Evolutionary conservation across 2,329 filamentous ascomycete species (phyloP).

Genomic region (Epicoccum nigrum): DNA sequence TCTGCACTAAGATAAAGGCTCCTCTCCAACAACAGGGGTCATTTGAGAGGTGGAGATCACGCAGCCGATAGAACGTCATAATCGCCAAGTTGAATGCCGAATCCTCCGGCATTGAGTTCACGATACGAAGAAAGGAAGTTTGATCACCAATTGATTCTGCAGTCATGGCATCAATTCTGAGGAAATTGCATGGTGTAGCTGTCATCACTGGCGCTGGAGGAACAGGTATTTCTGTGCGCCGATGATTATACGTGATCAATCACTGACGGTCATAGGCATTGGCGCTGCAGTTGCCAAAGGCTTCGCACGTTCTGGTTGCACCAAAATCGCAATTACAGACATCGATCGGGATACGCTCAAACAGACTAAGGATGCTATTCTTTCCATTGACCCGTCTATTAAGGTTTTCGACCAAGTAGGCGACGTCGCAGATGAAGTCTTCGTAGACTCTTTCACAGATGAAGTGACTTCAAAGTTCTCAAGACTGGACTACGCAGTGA

Average conservation of each 20-base stretch:
- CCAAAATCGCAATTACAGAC: slow-evolving; percentile 61
- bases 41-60: not conserved
- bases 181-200: slow-evolving; percentile 37
- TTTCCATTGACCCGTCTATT: slow-evolving; percentile 27
- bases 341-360: slow-evolving; percentile 52
- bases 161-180: slow-evolving; percentile 10
- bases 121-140: not conserved
- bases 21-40: slow-evolving; percentile 5
- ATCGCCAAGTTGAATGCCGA: not conserved
- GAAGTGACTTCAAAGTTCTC: slow-evolving; percentile 47
- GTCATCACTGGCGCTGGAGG: slow-evolving; percentile 45
- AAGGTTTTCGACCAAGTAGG: slow-evolving; percentile 51
- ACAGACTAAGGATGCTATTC: slow-evolving; percentile 34
- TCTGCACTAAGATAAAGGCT: slow-evolving; percentile 5
- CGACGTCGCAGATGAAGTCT: slow-evolving; percentile 57
- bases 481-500: slow-evolving; percentile 62
- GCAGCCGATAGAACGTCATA: slow-evolving; percentile 4
- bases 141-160: not conserved
- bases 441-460: slow-evolving; percentile 52
- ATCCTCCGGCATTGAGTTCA: not conserved
- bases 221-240: slow-evolving; percentile 30
- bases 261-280: slow-evolving; percentile 53
- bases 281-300: slow-evolving; percentile 59
- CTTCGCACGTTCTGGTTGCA: slow-evolving; percentile 59
- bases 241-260: not conserved